phyloP scores from a whole-genome alignment of 129 eudicot species.

The Centrapalus pauciflorus region DNA sequence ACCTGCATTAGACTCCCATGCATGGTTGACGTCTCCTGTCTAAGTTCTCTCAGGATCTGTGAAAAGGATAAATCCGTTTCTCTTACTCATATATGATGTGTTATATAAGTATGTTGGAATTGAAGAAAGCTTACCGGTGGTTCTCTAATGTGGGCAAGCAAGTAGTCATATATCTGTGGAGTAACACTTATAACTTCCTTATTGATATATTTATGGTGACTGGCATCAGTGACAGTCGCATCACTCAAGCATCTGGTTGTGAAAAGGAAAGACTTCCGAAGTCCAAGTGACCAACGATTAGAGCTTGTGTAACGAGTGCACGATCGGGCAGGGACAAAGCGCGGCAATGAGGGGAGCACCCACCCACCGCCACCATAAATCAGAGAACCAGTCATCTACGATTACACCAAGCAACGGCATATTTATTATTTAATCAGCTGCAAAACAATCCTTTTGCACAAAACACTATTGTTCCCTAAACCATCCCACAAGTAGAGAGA shows the following conservation, averaged over 20 bases:
- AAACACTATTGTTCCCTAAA: too few relatives aligned
- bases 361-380: conserved; percentile 22
- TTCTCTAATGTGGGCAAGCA: conserved; percentile 67
- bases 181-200: conserved; percentile 62
- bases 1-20: conserved; percentile 96
- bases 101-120: neutral
- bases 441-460: too few relatives aligned
- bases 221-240: conserved; percentile 32
- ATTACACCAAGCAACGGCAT: neutral
- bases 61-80: neutral
- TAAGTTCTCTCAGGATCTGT: conserved; percentile 62
- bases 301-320: neutral
- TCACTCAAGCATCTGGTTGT: conserved; percentile 17
- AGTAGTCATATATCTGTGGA: conserved; percentile 54
- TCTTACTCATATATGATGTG: neutral
- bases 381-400: conserved; percentile 13
- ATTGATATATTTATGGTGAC: conserved; percentile 44
- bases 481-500: too few relatives aligned
- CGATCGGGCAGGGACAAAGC: conserved; percentile 8
- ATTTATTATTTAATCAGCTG: too few relatives aligned
- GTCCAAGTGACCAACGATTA: neutral
- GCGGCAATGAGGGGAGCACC: neutral
- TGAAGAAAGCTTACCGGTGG: conserved; percentile 40
- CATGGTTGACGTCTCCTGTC: conserved; percentile 85
- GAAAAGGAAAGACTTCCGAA: neutral